Percentiles rank a stretch among this genome's conserved stretches.
phyloP scores from a whole-genome alignment of 2,329 filamentous ascomycete species.

The Xylaria sp. region DNA sequence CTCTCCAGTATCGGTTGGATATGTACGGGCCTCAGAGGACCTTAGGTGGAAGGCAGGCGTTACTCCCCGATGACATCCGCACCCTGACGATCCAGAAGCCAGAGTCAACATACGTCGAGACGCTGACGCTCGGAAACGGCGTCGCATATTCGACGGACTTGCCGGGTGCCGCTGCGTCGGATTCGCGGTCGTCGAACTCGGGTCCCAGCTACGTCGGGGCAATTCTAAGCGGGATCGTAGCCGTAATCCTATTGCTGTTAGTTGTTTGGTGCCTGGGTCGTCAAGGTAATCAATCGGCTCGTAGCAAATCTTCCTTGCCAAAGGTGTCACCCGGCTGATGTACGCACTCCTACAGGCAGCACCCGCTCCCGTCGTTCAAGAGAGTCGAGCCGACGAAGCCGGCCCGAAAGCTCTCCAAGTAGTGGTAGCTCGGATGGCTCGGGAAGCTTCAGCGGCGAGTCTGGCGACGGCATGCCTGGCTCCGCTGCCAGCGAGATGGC shows the following conservation, averaged over 20 bases:
- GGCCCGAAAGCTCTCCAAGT: constrained; percentile 21
- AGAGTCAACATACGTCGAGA: constrained; percentile 32
- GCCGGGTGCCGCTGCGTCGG: constrained; percentile 27
- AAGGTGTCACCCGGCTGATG: background rate
- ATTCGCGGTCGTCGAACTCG: constrained; percentile 15
- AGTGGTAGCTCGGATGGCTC: constrained; percentile 30
- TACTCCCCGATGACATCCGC: constrained; percentile 21
- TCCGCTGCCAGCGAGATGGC: constrained; percentile 25
- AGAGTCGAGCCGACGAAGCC: constrained; percentile 27
- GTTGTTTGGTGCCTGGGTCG: constrained; percentile 36
- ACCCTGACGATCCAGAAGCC: constrained; percentile 35
- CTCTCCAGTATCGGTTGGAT: background rate
- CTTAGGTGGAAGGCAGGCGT: background rate
- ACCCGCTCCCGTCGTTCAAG: constrained; percentile 23
- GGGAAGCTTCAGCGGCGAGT: constrained; percentile 22
- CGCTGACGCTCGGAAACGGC: constrained; percentile 35
- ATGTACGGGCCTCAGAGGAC: constrained; percentile 2
- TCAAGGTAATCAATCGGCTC: constrained; percentile 27
- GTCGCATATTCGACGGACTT: constrained; percentile 25
- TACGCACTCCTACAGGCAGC: constrained; percentile 22
- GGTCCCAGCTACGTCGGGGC: constrained; percentile 32
- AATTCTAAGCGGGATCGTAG: constrained; percentile 37
- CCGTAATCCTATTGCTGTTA: constrained; percentile 32
- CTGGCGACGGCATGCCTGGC: constrained; percentile 14
- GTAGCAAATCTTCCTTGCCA: background rate